These are phyloP conservation scores for Cryphonectria nitschkei DNA, from an alignment of 2,329 filamentous ascomycete genomes.

Conservation along the genomic window DNA sequence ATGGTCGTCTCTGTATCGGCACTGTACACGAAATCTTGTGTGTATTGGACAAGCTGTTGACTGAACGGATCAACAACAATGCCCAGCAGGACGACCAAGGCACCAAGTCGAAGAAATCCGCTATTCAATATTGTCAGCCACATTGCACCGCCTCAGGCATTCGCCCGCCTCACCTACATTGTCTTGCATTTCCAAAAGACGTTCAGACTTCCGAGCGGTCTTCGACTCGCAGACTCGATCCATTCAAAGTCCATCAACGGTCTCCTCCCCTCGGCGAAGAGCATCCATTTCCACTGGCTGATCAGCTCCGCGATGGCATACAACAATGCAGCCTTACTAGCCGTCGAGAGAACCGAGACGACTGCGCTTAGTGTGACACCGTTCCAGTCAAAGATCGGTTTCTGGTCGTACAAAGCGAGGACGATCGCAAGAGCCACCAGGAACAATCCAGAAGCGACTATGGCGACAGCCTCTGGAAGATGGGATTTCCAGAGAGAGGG, in stretches of 20 bases:
- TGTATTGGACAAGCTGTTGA: conserved; percentile 21
- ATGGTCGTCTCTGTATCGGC: not conserved
- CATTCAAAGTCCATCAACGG: conserved; percentile 21
- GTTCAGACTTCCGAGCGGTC: conserved; percentile 16
- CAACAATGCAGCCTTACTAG: conserved; percentile 12
- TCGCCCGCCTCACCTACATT: not conserved
- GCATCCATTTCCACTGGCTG: conserved; percentile 24
- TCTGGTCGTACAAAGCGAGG: conserved; percentile 1
- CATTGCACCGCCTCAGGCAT: not conserved
- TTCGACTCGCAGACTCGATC: conserved; percentile 21
- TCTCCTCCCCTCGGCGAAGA: not conserved
- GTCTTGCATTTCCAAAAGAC: conserved; percentile 9
- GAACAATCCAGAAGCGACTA: conserved; percentile 2
- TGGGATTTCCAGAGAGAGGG: not conserved
- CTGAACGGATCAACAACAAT: conserved; percentile 20
- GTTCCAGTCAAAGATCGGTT: conserved; percentile 15
- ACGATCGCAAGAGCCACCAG: conserved; percentile 4
- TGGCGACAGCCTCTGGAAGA: conserved; percentile 9
- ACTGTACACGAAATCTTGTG: conserved; percentile 11
- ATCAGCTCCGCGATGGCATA: conserved; percentile 11
- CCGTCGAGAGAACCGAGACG: conserved; percentile 17
- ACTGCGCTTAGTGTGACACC: conserved; percentile 17
- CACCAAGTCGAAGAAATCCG: conserved; percentile 14
- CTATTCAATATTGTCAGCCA: not conserved
- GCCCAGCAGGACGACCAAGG: conserved; percentile 7